A percentile compares a stretch with the other conserved stretches of the same genome.
Evolutionary conservation across 768 basidiomycete genomes (phyloP).

Genomic region (Lactarius akahatsu): DNA sequence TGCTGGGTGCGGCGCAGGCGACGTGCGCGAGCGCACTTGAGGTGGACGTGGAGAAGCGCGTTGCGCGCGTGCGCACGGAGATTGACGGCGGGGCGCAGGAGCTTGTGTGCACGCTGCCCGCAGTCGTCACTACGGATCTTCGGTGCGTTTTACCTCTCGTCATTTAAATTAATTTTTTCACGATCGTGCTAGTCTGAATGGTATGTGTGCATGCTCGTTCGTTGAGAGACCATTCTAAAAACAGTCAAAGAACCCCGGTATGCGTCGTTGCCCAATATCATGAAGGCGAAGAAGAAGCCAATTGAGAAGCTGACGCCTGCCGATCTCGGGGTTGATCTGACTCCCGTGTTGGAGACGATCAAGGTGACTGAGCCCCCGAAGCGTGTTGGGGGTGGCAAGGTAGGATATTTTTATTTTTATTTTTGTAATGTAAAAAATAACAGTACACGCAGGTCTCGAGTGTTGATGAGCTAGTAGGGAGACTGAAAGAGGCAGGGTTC

Average conservation of each 20-base stretch:
- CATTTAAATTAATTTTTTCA: not conserved
- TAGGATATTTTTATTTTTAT: slow-evolving; percentile 31
- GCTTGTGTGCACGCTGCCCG: slow-evolving; percentile 72
- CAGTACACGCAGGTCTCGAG: slow-evolving; percentile 55
- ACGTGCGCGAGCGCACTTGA: slow-evolving; percentile 91
- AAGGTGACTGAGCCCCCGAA: slow-evolving; percentile 88
- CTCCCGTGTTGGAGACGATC: slow-evolving; percentile 79
- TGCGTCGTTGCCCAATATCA: slow-evolving; percentile 95
- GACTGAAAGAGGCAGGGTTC: slow-evolving; percentile 84
- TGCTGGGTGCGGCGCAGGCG: slow-evolving; percentile 90
- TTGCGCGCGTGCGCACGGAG: slow-evolving; percentile 77
- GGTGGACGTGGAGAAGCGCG: slow-evolving; percentile 59
- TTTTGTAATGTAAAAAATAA: not conserved
- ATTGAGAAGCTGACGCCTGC: slow-evolving; percentile 76
- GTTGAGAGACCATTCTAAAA: not conserved
- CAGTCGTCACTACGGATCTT: slow-evolving; percentile 90
- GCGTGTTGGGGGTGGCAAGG: slow-evolving; percentile 91
- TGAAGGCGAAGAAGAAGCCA: slow-evolving; percentile 99
- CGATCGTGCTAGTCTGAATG: slow-evolving; percentile 57
- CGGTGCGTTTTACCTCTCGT: slow-evolving; percentile 50
- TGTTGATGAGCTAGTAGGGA: slow-evolving; percentile 87
- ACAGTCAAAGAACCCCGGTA: slow-evolving; percentile 79
- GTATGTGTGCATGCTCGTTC: slow-evolving; percentile 39
- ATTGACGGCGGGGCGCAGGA: slow-evolving; percentile 94
- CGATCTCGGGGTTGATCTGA: slow-evolving; percentile 82